These are phyloP conservation scores for Coemansia sp. DNA, from an alignment of 192 early-diverging fungal species.

Conservation along the genomic window DNA sequence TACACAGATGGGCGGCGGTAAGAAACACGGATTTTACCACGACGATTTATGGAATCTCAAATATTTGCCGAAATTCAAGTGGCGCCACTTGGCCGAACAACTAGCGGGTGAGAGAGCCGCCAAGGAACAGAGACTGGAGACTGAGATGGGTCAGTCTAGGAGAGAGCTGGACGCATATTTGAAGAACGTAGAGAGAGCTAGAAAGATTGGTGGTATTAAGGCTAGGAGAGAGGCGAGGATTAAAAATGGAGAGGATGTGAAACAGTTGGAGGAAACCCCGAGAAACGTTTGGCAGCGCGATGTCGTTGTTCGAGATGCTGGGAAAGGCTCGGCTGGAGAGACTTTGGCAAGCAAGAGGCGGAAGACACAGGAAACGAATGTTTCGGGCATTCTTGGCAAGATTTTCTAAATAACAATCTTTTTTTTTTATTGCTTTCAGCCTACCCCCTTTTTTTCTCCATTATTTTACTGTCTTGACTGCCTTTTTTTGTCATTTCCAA, in stretches of 20 bases:
- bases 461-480: no score
- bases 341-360: constrained; percentile 20
- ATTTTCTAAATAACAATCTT: constrained; percentile 38
- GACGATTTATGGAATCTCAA: constrained; percentile 98
- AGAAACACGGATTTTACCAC: constrained; percentile 83
- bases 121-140: constrained; percentile 76
- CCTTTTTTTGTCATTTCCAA: no score
- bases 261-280: constrained; percentile 48
- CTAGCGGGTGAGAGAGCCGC: constrained; percentile 78
- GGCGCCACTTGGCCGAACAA: constrained; percentile 93
- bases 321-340: constrained; percentile 10
- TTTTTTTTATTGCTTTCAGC: no score
- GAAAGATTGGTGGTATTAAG: constrained; percentile 84
- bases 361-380: constrained; percentile 28
- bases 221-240: constrained; percentile 60
- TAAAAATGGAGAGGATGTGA: constrained; percentile 41
- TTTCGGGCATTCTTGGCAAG: constrained; percentile 59
- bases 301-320: constrained; percentile 58
- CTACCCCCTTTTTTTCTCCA: no score
- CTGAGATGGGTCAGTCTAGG: constrained; percentile 82
- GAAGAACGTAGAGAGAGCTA: constrained; percentile 84
- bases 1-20: constrained; percentile 76
- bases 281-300: constrained; percentile 68
- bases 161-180: constrained; percentile 87
- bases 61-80: constrained; percentile 96